These are phyloP conservation scores for Adansonia digitata DNA, from an alignment of 345 rosid genomes.

Conservation along the genomic window DNA sequence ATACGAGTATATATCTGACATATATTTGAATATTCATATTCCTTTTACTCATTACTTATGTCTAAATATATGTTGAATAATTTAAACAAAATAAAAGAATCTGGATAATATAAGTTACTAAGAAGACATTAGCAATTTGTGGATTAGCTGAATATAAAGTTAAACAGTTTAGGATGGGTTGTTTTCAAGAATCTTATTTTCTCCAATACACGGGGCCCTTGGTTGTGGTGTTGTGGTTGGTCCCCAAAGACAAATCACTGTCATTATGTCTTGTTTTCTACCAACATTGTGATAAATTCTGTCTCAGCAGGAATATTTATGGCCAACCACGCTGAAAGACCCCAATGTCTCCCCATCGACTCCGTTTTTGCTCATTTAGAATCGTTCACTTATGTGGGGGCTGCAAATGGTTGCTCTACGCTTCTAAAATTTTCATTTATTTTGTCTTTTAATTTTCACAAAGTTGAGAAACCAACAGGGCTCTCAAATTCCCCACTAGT, in stretches of 20 bases:
- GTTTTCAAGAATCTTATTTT: conserved; percentile 22
- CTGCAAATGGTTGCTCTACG: conserved; percentile 20
- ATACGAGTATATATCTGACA: too few species aligned
- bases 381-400: conserved; percentile 34
- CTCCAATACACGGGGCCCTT: conserved; percentile 34
- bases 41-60: too few species aligned
- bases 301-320: conserved; percentile 55
- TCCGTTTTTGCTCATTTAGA: conserved; percentile 27
- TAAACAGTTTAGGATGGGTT: conserved; percentile 17
- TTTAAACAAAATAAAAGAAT: too few species aligned
- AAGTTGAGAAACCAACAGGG: conserved; percentile 12
- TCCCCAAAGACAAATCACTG: conserved; percentile 48
- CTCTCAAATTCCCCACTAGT: conserved; percentile 17
- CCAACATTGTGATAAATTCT: conserved; percentile 53
- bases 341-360: conserved; percentile 22
- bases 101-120: background rate
- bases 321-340: conserved; percentile 43
- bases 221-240: conserved; percentile 31
- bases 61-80: too few species aligned
- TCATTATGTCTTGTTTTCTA: conserved; percentile 51
- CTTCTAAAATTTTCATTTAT: conserved; percentile 12
- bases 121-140: conserved; percentile 5
- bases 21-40: too few species aligned
- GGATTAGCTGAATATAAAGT: conserved; percentile 23
- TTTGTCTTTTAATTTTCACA: conserved; percentile 8